These are phyloP conservation scores for Beauveria varroae DNA, from an alignment of 2,329 filamentous ascomycete genomes.

Conservation along the genomic window DNA sequence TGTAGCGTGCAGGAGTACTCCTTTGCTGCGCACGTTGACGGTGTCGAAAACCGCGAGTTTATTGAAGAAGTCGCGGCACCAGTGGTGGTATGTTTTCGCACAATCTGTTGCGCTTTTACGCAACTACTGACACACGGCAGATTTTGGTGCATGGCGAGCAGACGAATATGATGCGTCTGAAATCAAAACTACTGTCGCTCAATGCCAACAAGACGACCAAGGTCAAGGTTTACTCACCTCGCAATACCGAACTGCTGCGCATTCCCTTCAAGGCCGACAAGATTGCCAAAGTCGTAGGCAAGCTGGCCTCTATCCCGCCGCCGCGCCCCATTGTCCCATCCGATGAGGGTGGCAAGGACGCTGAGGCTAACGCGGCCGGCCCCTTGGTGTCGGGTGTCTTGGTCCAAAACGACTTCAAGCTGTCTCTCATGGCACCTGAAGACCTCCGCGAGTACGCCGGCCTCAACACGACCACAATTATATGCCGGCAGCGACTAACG, in stretches of 20 bases:
- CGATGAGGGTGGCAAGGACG: constrained; percentile 13
- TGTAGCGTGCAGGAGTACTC: constrained; percentile 93
- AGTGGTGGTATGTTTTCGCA: constrained; percentile 65
- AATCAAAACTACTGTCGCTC: constrained; percentile 88
- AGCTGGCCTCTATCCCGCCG: constrained; percentile 74
- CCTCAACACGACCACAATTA: constrained; percentile 89
- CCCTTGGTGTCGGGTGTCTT: constrained; percentile 78
- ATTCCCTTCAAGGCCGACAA: constrained; percentile 97
- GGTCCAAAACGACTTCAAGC: constrained; percentile 95
- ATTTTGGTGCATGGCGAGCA: constrained; percentile 96
- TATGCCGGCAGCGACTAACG: constrained; percentile 83
- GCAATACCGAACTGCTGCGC: constrained; percentile 88
- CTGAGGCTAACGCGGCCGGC: constrained; percentile 25
- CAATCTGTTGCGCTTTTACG: neutral
- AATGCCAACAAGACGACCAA: constrained; percentile 75
- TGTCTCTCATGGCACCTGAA: constrained; percentile 93
- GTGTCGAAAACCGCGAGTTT: constrained; percentile 90
- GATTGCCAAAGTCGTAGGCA: constrained; percentile 90
- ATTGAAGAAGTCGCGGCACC: constrained; percentile 90
- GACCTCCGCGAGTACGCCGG: constrained; percentile 94
- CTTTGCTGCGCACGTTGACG: constrained; percentile 95
- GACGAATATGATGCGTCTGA: constrained; percentile 95
- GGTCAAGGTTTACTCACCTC: constrained; percentile 86
- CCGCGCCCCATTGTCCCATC: constrained; percentile 35
- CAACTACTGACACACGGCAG: constrained; percentile 23